Base-by-base conservation (phyloP, 345 rosid genomes). In the Pistacia integerrima region DNA sequence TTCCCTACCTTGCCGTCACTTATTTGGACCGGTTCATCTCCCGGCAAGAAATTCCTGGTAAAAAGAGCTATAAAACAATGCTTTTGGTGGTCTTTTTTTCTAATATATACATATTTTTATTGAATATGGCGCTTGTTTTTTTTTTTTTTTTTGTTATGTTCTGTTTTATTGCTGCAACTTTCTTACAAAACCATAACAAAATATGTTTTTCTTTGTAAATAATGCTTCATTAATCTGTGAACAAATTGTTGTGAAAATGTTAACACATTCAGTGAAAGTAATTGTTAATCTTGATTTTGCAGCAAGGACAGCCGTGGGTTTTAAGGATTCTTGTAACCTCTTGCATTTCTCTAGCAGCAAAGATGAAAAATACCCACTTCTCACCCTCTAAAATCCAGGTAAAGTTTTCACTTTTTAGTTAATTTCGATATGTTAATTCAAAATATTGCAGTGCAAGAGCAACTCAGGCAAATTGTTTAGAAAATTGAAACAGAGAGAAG, bases 21-120 rank as follows among this genome's bases (percentile, higher is more conserved):
- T 88, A 88, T 86, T 64, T 88, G 79, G 88, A 88, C 35, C 84
- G 88, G 44, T 88, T 60, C 88, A 65, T 84, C 49, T 79, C 84
- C 73, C 69, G 64, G 41, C 82, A 82, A 75, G 44, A 38, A 38
- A 38, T 38, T 38, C 44, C 44, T n/a, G 44, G 44, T 38, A 52
- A 22, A 22, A 22, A 22, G 22, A 22, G 22, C 22, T 22, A 22
- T 22, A 22, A 22, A 22, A 22, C 22, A 22, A 22, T 22, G 22
- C 22, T 22, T 22, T 22, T 22, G 22, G 22, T 22, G 22, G 65
- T 35, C 11, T 36, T 5, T 22, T 16, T 7, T 20, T 12, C 16
- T 20, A 16, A 2, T 4, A 17, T 61, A 18, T 62, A 11, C 8
- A 14, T 4, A 20, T 7, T 13, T 56, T 56, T 38, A 7, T 33